A percentile compares a stretch with the other conserved stretches of the same genome.
Conservation (phyloP, 2,329 filamentous ascomycete genomes). For the Periconia macrospinosa region DNA sequence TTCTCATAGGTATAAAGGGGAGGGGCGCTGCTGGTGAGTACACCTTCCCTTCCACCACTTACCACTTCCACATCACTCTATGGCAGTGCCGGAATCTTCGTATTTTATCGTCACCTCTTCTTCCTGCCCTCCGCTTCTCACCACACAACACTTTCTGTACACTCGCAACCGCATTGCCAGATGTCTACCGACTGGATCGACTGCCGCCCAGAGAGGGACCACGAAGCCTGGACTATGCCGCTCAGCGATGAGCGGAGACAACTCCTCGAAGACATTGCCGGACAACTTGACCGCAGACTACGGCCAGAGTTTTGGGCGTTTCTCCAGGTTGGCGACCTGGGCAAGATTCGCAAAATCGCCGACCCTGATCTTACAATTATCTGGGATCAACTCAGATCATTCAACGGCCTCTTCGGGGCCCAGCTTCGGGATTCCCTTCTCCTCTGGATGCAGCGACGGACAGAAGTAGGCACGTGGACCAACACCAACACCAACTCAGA, state of each 20-base stretch:
- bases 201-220: slow-evolving; percentile 5
- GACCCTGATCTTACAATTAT: no score
- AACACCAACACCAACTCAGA: background rate
- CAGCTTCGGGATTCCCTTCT: slow-evolving; percentile 5
- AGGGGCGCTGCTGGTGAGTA: no score
- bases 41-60: no score
- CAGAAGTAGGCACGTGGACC: background rate
- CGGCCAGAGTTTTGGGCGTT: slow-evolving; percentile 7
- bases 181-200: slow-evolving; percentile 2
- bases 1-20: no score
- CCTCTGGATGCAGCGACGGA: slow-evolving; percentile 9
- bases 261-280: slow-evolving; percentile 2
- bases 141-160: background rate
- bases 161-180: background rate
- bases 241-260: slow-evolving; percentile 7
- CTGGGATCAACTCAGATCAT: slow-evolving; percentile 3
- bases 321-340: slow-evolving; percentile 7
- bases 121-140: no score
- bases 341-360: background rate
- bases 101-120: no score
- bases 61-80: no score
- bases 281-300: background rate
- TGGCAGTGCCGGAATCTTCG: no score
- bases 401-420: background rate
- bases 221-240: slow-evolving; percentile 7